phyloP scores from a whole-genome alignment of 306 rosid genomes.

The Dalbergia cultrata region DNA sequence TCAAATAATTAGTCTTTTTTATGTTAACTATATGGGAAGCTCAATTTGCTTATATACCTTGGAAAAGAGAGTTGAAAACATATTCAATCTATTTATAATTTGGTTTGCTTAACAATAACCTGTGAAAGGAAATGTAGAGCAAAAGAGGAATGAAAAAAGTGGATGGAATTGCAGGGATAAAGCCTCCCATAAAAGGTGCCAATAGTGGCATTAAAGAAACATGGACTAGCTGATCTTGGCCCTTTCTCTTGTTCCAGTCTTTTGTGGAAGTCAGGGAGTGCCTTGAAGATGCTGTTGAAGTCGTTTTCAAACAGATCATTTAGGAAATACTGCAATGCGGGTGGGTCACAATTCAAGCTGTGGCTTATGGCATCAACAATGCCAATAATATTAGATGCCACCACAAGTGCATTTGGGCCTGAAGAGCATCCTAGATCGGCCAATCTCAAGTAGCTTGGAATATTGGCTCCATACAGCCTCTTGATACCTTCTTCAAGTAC shows the following conservation, averaged over 20 bases:
- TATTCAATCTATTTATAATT: too few relatives aligned
- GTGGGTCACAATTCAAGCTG: slow-evolving; percentile 11
- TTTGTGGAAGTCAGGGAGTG: slow-evolving; percentile 48
- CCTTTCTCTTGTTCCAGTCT: slow-evolving; percentile 22
- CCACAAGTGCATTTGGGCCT: slow-evolving; percentile 44
- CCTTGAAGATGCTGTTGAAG: slow-evolving; percentile 46
- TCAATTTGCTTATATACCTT: too few relatives aligned
- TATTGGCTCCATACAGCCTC: not conserved
- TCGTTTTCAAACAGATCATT: slow-evolving; percentile 49
- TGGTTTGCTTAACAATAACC: not conserved
- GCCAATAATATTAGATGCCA: slow-evolving; percentile 20
- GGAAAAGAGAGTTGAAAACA: too few relatives aligned
- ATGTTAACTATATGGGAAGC: too few relatives aligned
- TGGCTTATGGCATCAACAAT: not conserved
- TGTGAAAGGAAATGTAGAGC: slow-evolving; percentile 55
- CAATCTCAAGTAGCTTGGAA: slow-evolving; percentile 40
- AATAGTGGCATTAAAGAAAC: slow-evolving; percentile 55
- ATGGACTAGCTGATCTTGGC: slow-evolving; percentile 22
- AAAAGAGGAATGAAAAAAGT: slow-evolving; percentile 60
- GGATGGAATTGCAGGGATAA: slow-evolving; percentile 42
- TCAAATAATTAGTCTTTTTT: not conserved
- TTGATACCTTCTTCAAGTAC: slow-evolving; percentile 40
- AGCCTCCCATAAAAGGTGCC: slow-evolving; percentile 68
- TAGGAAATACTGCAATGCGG: slow-evolving; percentile 16
- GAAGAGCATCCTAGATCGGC: slow-evolving; percentile 62